Percentiles rank a stretch among this genome's conserved stretches.
These are phyloP conservation scores for Aspergillus sparsus DNA, from an alignment of 495 filamentous ascomycete genomes.

Conservation along the genomic window DNA sequence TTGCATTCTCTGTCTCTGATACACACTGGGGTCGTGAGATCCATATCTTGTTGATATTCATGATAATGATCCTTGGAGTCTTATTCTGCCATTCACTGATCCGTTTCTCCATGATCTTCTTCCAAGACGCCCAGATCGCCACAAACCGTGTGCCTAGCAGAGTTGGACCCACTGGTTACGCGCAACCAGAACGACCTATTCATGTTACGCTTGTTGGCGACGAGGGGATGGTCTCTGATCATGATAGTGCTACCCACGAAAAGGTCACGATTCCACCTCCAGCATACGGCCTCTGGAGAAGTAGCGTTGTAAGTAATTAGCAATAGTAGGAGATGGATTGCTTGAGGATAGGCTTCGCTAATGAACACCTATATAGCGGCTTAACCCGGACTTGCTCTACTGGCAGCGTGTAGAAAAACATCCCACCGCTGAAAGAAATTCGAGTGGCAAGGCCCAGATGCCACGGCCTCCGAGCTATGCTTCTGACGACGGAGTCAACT, in stretches of 20 bases:
- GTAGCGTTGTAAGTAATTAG: conserved; percentile 68
- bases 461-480: conserved; percentile 68
- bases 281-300: conserved; percentile 84
- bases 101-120: conserved; percentile 65
- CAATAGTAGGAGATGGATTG: not conserved
- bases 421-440: conserved; percentile 21
- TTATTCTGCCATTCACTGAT: conserved; percentile 79
- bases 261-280: conserved; percentile 65
- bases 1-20: conserved; percentile 64
- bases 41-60: conserved; percentile 73
- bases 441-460: conserved; percentile 23
- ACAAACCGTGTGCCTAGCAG: conserved; percentile 31
- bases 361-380: conserved; percentile 50
- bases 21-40: conserved; percentile 58
- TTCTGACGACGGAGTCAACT: conserved; percentile 70
- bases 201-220: conserved; percentile 61
- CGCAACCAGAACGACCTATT: conserved; percentile 62
- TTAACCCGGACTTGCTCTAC: conserved; percentile 77
- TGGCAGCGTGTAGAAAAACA: conserved; percentile 64
- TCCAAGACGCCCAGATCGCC: conserved; percentile 41
- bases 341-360: not conserved
- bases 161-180: conserved; percentile 56
- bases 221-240: conserved; percentile 53
- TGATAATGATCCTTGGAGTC: conserved; percentile 70
- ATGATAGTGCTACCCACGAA: conserved; percentile 22